Conservation (phyloP, 257 asterid species). For the Solanum clarkiae region DNA sequence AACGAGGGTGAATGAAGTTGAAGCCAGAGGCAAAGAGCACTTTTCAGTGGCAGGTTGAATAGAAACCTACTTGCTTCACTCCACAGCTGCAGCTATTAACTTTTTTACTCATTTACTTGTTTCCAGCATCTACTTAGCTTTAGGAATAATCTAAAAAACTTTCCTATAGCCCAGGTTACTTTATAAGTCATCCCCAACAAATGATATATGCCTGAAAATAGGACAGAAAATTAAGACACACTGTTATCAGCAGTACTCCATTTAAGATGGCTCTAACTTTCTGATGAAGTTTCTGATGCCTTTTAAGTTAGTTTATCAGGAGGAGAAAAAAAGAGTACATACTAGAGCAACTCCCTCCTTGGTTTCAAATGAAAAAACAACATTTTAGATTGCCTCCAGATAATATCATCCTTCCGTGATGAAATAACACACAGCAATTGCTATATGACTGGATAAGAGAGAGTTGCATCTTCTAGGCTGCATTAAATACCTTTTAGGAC, state of each 20-base stretch:
- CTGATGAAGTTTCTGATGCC: background rate
- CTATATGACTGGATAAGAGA: background rate
- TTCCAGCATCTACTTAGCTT: background rate
- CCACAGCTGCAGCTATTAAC: background rate
- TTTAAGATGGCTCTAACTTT: background rate
- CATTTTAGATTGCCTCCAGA: background rate
- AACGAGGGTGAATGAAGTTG: background rate
- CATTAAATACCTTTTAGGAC: background rate
- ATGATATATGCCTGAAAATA: background rate
- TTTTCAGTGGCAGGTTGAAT: background rate
- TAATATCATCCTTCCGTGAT: background rate
- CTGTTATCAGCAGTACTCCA: background rate
- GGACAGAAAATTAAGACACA: background rate
- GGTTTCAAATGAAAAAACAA: background rate
- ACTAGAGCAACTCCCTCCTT: background rate
- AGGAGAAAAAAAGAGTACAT: background rate
- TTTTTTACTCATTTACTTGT: background rate
- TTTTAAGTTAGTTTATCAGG: background rate
- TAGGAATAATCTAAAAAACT: background rate
- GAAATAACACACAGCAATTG: background rate
- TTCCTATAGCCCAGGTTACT: background rate
- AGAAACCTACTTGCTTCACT: background rate
- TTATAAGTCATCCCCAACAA: background rate
- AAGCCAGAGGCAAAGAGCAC: background rate
- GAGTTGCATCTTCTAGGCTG: background rate